Percentiles rank a stretch among this genome's conserved stretches.
phyloP scores from a whole-genome alignment of 441 rosid species.

The Aleurites moluccanus region DNA sequence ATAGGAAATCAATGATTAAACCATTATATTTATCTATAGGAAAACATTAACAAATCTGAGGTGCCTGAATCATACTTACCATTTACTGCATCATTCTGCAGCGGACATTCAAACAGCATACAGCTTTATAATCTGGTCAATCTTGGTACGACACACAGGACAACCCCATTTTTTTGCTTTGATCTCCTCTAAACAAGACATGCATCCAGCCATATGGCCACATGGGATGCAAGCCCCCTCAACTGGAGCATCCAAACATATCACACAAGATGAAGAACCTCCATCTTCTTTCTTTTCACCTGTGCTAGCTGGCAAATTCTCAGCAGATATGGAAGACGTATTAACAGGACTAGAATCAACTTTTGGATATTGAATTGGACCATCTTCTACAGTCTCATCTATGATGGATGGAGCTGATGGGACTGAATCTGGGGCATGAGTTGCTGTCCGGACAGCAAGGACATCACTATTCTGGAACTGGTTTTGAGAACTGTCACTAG shows the following conservation, averaged over 20 bases:
- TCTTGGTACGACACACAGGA: constrained; percentile 88
- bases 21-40: background rate
- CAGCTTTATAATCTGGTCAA: constrained; percentile 68
- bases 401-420: constrained; percentile 64
- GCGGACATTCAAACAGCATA: constrained; percentile 59
- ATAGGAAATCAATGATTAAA: background rate
- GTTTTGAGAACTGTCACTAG: constrained; percentile 21
- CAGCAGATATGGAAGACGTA: constrained; percentile 32
- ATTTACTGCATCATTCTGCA: constrained; percentile 1
- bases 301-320: constrained; percentile 30
- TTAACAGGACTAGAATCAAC: constrained; percentile 63
- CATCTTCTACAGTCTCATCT: constrained; percentile 47
- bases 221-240: constrained; percentile 95
- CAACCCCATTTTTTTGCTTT: constrained; percentile 90
- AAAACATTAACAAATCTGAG: background rate
- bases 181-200: constrained; percentile 85
- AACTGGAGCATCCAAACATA: constrained; percentile 89
- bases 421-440: constrained; percentile 30
- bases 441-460: constrained; percentile 12
- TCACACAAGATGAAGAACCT: constrained; percentile 52
- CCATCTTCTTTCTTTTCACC: constrained; percentile 53
- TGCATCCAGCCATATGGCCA: constrained; percentile 95
- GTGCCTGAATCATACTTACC: constrained; percentile 18
- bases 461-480: constrained; percentile 19
- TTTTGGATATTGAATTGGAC: constrained; percentile 73